Conservation (phyloP, 805 yeast species). For the Yarrowia deformans region DNA sequence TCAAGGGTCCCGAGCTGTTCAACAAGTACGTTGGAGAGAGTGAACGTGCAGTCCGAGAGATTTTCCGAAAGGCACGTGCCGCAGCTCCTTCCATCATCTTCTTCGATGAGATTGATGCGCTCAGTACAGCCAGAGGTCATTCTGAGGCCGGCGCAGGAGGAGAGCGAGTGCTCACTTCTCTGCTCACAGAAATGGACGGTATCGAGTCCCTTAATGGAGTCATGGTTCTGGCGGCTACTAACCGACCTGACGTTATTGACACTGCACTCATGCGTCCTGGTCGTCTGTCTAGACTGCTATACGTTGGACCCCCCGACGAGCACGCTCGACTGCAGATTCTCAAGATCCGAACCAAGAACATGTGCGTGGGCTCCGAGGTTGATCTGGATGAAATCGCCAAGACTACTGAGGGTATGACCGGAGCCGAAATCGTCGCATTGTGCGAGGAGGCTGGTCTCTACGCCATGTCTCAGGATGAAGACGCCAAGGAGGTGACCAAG, state of each 20-base stretch:
- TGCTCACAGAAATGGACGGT: constrained; percentile 95
- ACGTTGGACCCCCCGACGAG: constrained; percentile 89
- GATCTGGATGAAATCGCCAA: constrained; percentile 63
- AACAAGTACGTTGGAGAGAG: constrained; percentile 97
- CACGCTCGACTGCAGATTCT: constrained; percentile 83
- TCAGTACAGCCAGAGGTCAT: constrained; percentile 75
- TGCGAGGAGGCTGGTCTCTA: constrained; percentile 96
- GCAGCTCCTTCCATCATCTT: constrained; percentile 94
- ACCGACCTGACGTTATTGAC: constrained; percentile 92
- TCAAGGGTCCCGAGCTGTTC: constrained; percentile 95
- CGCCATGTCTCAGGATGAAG: constrained; percentile 83
- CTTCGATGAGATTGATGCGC: constrained; percentile 96
- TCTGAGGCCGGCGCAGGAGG: constrained; percentile 66
- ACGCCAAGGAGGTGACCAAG: constrained; percentile 50
- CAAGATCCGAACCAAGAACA: constrained; percentile 69
- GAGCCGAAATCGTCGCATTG: constrained; percentile 90
- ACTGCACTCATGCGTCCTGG: constrained; percentile 96
- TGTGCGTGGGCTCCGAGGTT: constrained; percentile 61
- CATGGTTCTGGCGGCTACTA: constrained; percentile 94
- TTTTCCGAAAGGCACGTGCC: constrained; percentile 90
- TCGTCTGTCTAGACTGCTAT: constrained; percentile 88
- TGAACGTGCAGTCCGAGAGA: constrained; percentile 90
- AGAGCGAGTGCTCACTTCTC: constrained; percentile 85
- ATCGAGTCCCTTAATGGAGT: constrained; percentile 95
- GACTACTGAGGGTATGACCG: constrained; percentile 89